Evolutionary conservation across 805 yeast genomes (phyloP), one percentile per base, ranked within the genome.

Genomic region (Candida maltosa): DNA sequence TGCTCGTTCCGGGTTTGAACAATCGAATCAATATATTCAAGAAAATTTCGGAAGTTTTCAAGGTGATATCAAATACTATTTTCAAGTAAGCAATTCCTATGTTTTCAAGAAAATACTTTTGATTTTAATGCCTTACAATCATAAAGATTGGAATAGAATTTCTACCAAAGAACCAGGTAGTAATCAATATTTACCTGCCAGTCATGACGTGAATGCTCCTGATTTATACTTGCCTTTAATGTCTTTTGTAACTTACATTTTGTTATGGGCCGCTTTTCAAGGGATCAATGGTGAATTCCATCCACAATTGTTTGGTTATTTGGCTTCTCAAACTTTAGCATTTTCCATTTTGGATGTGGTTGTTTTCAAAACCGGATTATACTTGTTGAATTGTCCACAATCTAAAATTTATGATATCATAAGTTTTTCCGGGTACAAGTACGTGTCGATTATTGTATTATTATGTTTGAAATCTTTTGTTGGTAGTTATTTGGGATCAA

Each of bases 151-250:
- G 96, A 77, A 78, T 24, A 71, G 97, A 42, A 55, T 68, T 32
- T 48, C 61, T 16, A 46, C 56, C 6, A 41, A 41, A 29, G 41
- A 48, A 35, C 25, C 42, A 22, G 37, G 38, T 20, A 6, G 55
- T 52, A 15, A 41, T 47, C 46, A 55, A 15, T 87, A 71, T 57
- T 81, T 87, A 2, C 78, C 86, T 8, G 96, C 99, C 11, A 62
- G 75, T 30, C 86, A 84, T 42, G 98, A 93, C 56, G 71, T 83
- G 39, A 93, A 94, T 52, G 94, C 97, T 0, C 98, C 98, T 2
- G 99, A 93, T 57, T 73, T 93, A 67, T 93, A 93, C 60, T 86
- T 93, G 36, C 99, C 99, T 5, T 62, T 86, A 41, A 93, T 94
- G 97, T 86, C 96, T 2, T 76, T 84, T 49, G 76, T 87, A 32